phyloP scores from a whole-genome alignment of 495 filamentous ascomycete species.

The Pyronema domesticum region DNA sequence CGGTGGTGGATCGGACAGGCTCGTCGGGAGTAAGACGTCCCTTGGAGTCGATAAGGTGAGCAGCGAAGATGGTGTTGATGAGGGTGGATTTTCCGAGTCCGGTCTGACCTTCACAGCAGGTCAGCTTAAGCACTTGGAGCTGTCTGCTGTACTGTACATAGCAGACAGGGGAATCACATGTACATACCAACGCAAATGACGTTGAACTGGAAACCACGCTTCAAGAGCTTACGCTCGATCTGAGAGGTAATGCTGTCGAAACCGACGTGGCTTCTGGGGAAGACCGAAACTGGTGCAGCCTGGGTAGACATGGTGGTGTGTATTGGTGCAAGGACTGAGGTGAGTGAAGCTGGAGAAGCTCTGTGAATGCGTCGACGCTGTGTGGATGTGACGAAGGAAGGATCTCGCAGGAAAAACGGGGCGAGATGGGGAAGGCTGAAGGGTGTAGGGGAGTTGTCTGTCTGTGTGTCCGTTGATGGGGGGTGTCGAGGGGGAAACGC shows the following conservation, averaged over 20 bases:
- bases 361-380: neutral
- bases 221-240: constrained; percentile 97
- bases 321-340: neutral
- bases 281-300: constrained; percentile 38
- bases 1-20: constrained; percentile 83
- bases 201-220: constrained; percentile 99
- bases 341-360: neutral
- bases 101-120: constrained; percentile 62
- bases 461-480: neutral
- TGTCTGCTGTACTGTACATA: constrained; percentile 20
- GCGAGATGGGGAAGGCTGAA: neutral
- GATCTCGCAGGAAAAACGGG: neutral
- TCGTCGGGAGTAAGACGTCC: constrained; percentile 82
- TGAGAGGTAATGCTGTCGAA: constrained; percentile 98
- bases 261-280: constrained; percentile 92
- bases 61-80: constrained; percentile 99
- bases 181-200: constrained; percentile 96
- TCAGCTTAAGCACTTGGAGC: constrained; percentile 4
- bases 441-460: neutral
- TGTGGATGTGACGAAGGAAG: no score
- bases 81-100: constrained; percentile 96
- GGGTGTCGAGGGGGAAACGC: neutral
- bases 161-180: neutral
- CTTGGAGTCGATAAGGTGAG: constrained; percentile 97
- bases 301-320: constrained; percentile 28